A percentile compares a stretch with the other conserved stretches of the same genome.
Evolutionary conservation across 768 basidiomycete genomes (phyloP).

Genomic region (Hygrophorus russula): DNA sequence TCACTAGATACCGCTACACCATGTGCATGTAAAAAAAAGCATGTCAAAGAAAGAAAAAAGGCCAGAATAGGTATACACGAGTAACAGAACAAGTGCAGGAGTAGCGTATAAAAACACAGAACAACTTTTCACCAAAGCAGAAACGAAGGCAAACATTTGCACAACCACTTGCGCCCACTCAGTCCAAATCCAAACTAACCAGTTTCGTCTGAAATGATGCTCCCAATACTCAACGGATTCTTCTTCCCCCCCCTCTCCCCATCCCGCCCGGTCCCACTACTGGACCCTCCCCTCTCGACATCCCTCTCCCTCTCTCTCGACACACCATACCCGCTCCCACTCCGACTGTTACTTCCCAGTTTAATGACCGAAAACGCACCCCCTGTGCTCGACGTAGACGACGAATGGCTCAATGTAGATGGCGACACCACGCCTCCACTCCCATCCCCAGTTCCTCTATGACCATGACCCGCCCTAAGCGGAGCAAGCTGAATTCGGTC

Average conservation of each 20-base stretch:
- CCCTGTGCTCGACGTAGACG: background rate
- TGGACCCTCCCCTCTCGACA: conserved; percentile 10
- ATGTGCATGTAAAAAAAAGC: no score
- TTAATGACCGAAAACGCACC: conserved; percentile 19
- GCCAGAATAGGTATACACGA: no score
- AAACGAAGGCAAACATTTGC: no score
- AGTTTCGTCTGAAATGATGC: conserved; percentile 50
- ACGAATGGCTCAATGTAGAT: conserved; percentile 8
- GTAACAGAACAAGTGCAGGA: no score
- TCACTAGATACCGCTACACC: no score
- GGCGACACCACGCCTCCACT: conserved; percentile 7
- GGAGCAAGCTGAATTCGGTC: conserved; percentile 51
- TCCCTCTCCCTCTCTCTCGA: conserved; percentile 7
- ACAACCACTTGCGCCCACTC: no score
- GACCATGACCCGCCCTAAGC: conserved; percentile 20
- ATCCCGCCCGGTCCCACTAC: conserved; percentile 11
- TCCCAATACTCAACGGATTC: conserved; percentile 59
- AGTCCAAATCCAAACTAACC: background rate
- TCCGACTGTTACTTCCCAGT: conserved; percentile 22
- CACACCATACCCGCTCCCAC: conserved; percentile 10
- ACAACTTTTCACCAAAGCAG: no score
- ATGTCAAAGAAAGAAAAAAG: no score
- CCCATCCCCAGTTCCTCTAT: conserved; percentile 8
- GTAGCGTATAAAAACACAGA: no score
- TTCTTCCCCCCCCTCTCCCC: conserved; percentile 50